Evolutionary conservation across 2,329 filamentous ascomycete genomes (phyloP), one percentile per base, ranked within the genome.

Genomic region (Pezicula neosporulosa): DNA sequence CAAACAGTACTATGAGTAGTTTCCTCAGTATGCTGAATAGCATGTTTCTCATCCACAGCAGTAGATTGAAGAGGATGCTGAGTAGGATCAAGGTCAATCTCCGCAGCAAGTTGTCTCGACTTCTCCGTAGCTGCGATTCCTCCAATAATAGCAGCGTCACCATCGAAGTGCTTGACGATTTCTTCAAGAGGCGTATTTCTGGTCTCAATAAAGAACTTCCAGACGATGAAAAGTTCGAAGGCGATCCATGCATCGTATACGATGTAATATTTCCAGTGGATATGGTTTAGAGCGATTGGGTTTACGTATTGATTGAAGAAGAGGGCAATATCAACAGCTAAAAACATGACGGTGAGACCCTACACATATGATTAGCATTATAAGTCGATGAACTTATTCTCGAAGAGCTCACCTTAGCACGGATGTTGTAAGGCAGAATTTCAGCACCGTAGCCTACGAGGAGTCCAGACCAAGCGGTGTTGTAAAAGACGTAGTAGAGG

Each of bases 401-500:
- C 36, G 9, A 30, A 10, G 12, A 21, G 16, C 10, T 49, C 52
- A 57, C 54, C 54, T 70, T 67, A 43, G 66, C 66, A 30, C 60
- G 58, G 35, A 63, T 57, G 27, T 58, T 59, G 47, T 59, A 64
- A 19, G 61, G 60, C 36, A 63, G 44, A 36, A 64, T 63, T 47
- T 63, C 62, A 28, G 59, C 61, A 35, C 50, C 51, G 45, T 64
- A 64, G 16, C 55, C 56, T 13, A 60, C 57, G 8, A 62, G 50
- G 30, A 63, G 48, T 16, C 60, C 60, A 38, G 57, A 53, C 61
- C 61, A 65, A 19, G 62, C 60, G 18, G 67, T 59, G 43, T 69
- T 67, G 41, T 66, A 70, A 59, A 78, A 75, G 50, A 75, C 67
- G 44, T 68, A 68, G 68, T 73, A 77, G 50, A 78, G 66, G 67